Evolutionary conservation across 805 yeast species (phyloP).

Genomic region (Pichia gijzeniarum): DNA sequence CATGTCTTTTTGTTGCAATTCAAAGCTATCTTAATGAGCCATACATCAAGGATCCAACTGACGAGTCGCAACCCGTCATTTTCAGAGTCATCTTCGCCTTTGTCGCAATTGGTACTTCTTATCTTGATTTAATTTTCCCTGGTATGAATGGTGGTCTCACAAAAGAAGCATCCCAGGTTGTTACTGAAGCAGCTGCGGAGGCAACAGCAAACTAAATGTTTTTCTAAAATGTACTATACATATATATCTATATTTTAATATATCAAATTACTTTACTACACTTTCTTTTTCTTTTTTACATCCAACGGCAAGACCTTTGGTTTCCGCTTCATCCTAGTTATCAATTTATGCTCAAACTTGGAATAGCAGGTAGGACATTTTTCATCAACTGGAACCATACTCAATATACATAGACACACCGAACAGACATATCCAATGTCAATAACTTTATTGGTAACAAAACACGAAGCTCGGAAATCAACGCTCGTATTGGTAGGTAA

Average conservation of each 20-base stretch:
- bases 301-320: constrained; percentile 38
- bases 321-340: constrained; percentile 50
- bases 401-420: constrained; percentile 80
- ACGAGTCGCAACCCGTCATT: constrained; percentile 38
- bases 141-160: constrained; percentile 24
- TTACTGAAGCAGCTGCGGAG: not conserved
- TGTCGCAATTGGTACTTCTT: constrained; percentile 42
- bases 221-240: not conserved
- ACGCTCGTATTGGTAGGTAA: constrained; percentile 80
- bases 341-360: constrained; percentile 57
- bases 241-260: not conserved
- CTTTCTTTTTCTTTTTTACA: constrained; percentile 21
- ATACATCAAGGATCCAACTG: constrained; percentile 23
- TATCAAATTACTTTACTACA: not conserved
- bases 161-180: constrained; percentile 20
- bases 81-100: constrained; percentile 42
- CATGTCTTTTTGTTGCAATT: constrained; percentile 44
- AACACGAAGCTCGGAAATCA: constrained; percentile 93
- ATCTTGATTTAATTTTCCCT: constrained; percentile 48
- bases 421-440: constrained; percentile 94
- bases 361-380: constrained; percentile 86
- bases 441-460: constrained; percentile 80
- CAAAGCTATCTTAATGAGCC: constrained; percentile 43
- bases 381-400: constrained; percentile 58
- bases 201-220: not conserved